A percentile compares a stretch with the other conserved stretches of the same genome.
These are phyloP conservation scores for Candida sanyaensis DNA, from an alignment of 1,139 yeast genomes.

Conservation along the genomic window DNA sequence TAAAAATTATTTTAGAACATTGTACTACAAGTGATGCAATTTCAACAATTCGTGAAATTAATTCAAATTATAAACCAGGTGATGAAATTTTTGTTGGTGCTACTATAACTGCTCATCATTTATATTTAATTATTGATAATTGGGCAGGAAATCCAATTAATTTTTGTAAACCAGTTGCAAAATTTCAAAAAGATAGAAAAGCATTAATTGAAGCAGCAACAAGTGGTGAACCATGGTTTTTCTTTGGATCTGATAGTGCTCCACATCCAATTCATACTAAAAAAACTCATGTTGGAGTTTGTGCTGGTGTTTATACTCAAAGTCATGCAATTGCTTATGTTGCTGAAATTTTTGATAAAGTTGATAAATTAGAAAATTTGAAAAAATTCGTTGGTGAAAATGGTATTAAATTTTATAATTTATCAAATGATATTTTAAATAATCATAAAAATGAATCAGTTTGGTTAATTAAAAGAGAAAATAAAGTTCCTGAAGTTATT, in stretches of 20 bases:
- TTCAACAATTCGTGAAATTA: constrained; percentile 71
- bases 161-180: constrained; percentile 97
- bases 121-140: constrained; percentile 81
- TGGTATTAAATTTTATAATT: constrained; percentile 71
- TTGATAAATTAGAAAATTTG: constrained; percentile 62
- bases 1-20: constrained; percentile 89
- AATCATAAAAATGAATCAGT: constrained; percentile 41
- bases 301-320: constrained; percentile 97
- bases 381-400: constrained; percentile 73
- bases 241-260: constrained; percentile 97
- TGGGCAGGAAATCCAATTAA: constrained; percentile 98
- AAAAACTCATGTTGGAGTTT: constrained; percentile 77
- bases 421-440: constrained; percentile 36
- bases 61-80: constrained; percentile 47
- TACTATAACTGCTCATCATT: constrained; percentile 93
- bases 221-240: constrained; percentile 89
- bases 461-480: constrained; percentile 50
- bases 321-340: constrained; percentile 78
- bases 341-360: constrained; percentile 80
- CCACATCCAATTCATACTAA: constrained; percentile 88
- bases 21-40: constrained; percentile 92
- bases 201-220: constrained; percentile 87
- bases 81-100: constrained; percentile 72
- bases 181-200: constrained; percentile 78
- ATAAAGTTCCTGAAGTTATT: constrained; percentile 61